A percentile compares a stretch with the other conserved stretches of the same genome.
phyloP scores from a whole-genome alignment of 2,329 filamentous ascomycete genomes.

The Chaetomiaceae sp. region DNA sequence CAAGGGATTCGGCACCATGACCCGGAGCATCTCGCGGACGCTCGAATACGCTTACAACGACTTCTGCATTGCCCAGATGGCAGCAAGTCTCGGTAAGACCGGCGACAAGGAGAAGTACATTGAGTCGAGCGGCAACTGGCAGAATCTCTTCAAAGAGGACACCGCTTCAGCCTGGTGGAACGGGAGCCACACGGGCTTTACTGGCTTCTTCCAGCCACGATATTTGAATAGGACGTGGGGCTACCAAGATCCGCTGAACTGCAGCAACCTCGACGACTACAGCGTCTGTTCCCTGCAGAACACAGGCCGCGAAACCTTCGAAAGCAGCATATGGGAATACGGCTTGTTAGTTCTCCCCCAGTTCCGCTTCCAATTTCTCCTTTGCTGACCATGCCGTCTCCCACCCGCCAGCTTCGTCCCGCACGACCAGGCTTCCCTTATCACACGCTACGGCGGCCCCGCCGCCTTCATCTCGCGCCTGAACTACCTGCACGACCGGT shows the following conservation, averaged over 20 bases:
- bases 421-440: conserved; percentile 47
- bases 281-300: conserved; percentile 56
- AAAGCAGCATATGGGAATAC: conserved; percentile 67
- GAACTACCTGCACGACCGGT: conserved; percentile 57
- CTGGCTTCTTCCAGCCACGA: conserved; percentile 64
- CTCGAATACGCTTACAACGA: conserved; percentile 77
- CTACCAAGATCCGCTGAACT: conserved; percentile 61
- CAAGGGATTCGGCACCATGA: conserved; percentile 61
- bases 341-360: conserved; percentile 51
- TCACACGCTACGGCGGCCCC: conserved; percentile 55
- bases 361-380: neutral
- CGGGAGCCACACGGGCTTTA: conserved; percentile 56
- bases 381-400: neutral
- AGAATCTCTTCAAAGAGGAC: conserved; percentile 56
- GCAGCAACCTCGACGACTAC: conserved; percentile 46
- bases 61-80: conserved; percentile 61
- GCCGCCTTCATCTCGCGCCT: conserved; percentile 52
- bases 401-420: conserved; percentile 40
- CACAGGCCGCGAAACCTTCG: conserved; percentile 62
- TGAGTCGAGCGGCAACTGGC: conserved; percentile 57
- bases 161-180: conserved; percentile 49
- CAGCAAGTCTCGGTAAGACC: conserved; percentile 47
- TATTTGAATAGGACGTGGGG: conserved; percentile 63
- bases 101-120: conserved; percentile 55
- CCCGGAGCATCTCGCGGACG: conserved; percentile 64